A percentile compares a stretch with the other conserved stretches of the same genome.
Evolutionary conservation across 1,139 yeast genomes (phyloP).

Genomic region (Hemisphaericaspora xylofermentans): DNA sequence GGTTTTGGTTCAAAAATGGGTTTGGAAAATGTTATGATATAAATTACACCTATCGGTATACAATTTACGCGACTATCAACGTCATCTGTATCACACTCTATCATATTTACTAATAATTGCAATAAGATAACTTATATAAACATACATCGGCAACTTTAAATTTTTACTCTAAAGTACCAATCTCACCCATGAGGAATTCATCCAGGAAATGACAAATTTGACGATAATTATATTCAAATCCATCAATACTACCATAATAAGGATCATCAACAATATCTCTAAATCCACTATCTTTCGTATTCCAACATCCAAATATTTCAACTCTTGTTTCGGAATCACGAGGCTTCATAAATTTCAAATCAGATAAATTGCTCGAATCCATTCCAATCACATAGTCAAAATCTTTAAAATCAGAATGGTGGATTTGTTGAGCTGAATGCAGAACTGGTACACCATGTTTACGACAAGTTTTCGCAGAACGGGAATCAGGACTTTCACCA

Average conservation of each 20-base stretch:
- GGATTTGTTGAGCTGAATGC: constrained; percentile 75
- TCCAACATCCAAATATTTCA: constrained; percentile 76
- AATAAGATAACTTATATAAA: too few relatives aligned
- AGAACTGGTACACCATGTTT: constrained; percentile 71
- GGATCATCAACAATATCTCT: constrained; percentile 78
- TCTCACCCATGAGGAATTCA: constrained; percentile 55
- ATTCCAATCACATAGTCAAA: constrained; percentile 86
- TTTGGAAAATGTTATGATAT: neutral
- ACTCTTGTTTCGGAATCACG: constrained; percentile 49
- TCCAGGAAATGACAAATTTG: constrained; percentile 76
- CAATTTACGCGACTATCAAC: too few relatives aligned
- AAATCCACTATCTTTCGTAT: constrained; percentile 46
- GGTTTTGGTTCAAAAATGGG: neutral
- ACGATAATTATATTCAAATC: constrained; percentile 74
- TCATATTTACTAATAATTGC: neutral
- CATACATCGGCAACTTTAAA: too few relatives aligned
- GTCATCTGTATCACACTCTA: neutral
- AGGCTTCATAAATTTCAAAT: constrained; percentile 63
- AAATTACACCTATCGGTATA: neutral
- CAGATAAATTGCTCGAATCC: constrained; percentile 69
- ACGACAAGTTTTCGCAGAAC: constrained; percentile 69
- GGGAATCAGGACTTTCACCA: constrained; percentile 78
- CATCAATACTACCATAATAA: constrained; percentile 82
- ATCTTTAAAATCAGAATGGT: constrained; percentile 52
- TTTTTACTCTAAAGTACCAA: constrained; percentile 21